Evolutionary conservation across 371 early-diverging fungal genomes (phyloP), one percentile per base, ranked within the genome.

Genomic region (Conidiobolus incongruus): DNA sequence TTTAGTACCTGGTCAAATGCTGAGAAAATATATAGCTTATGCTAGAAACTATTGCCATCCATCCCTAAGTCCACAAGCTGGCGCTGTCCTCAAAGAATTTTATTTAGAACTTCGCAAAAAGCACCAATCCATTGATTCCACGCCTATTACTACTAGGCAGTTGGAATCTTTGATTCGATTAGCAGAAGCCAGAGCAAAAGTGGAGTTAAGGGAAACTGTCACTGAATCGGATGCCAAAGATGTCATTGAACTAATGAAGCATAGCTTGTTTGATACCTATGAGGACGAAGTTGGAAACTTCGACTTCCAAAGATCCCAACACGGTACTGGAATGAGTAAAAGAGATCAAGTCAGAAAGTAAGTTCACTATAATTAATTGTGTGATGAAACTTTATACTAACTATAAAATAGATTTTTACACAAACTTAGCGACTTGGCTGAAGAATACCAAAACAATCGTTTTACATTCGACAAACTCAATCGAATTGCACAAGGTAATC

Each of bases 161-260:
- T 70, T 99, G 23, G 99, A 99, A 60, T 94, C 99, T 0, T 65
- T 99, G 39, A 94, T 99, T 54, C 81, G 98, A 52, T 65, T 99
- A 50, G 70, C 94, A 1, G 92, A 96, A 20, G 98, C 99, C 2
- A 85, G 92, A 59, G 99, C 99, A 20, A 96, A 96, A 55, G 70
- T 81, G 41, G 72, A 98, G 39, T 60, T 98, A 45, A 76, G 86
- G 28, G 56, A 68, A 15, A 58, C 59, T 0, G 89, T 98, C 7
- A 86, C 90, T 20, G 61, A 69, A 48, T 63, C 65, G 40, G 95
- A 95, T 54, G 90, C 89, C 12, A 76, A 79, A 48, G 76, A 77
- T 19, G 92, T 92, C 23, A 64, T 70, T 40, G 76, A 75, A 40
- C 68, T 95, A 29, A 64, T 94, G 45, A 58, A 50, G 23, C 53